Evolutionary conservation across 345 rosid species (phyloP).

Genomic region (Boechera divaricarpa): DNA sequence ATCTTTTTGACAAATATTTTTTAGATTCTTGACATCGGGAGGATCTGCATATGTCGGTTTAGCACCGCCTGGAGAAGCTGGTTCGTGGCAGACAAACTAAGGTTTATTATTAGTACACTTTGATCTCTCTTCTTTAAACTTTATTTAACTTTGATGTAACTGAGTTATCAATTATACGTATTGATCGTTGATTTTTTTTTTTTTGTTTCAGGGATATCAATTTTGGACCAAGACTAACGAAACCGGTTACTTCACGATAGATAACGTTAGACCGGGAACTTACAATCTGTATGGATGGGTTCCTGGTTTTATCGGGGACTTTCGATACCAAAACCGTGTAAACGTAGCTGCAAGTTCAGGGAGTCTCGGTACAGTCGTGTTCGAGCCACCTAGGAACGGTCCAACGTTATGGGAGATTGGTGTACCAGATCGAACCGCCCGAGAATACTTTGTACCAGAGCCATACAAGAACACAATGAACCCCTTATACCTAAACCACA

Average conservation of each 20-base stretch:
- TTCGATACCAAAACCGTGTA: constrained; percentile 45
- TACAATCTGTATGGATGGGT: constrained; percentile 81
- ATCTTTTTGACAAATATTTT: not conserved
- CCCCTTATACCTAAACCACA: constrained; percentile 44
- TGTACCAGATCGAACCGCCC: constrained; percentile 70
- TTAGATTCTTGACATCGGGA: constrained; percentile 47
- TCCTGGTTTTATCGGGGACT: constrained; percentile 77
- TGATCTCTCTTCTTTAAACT: not conserved
- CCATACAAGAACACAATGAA: constrained; percentile 61
- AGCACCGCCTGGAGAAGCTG: constrained; percentile 76
- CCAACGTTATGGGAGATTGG: constrained; percentile 94
- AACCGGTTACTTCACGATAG: constrained; percentile 62
- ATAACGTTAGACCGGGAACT: constrained; percentile 64
- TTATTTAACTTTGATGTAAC: not conserved
- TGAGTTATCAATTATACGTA: not conserved
- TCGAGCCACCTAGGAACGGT: constrained; percentile 79
- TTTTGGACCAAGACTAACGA: constrained; percentile 71
- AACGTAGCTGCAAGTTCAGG: constrained; percentile 53
- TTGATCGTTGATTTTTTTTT: not conserved
- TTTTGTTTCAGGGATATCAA: constrained; percentile 71
- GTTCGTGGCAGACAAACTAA: constrained; percentile 90
- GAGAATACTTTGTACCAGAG: constrained; percentile 74
- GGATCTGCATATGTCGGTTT: constrained; percentile 73
- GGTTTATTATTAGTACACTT: constrained; percentile 47
- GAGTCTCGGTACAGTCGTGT: constrained; percentile 52